phyloP scores from a whole-genome alignment of 495 filamentous ascomycete genomes.

The Neurospora intermedia region DNA sequence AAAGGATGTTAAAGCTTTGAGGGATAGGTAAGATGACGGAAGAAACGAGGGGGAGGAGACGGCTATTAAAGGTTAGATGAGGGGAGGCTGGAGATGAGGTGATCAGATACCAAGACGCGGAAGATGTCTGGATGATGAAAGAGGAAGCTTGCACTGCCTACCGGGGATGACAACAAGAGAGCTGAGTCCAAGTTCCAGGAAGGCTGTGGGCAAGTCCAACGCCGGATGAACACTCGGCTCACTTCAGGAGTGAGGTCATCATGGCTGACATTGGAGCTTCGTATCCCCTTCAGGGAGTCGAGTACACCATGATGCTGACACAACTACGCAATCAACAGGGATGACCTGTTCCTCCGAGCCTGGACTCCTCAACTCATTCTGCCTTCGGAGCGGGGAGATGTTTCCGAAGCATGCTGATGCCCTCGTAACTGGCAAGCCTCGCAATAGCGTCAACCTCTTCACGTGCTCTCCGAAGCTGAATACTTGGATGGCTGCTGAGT shows the following conservation, averaged over 20 bases:
- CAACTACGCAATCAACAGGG: not conserved
- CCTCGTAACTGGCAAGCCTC: not conserved
- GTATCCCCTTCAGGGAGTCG: not conserved
- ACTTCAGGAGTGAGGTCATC: not conserved
- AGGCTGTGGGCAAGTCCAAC: not conserved
- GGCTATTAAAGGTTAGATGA: not conserved
- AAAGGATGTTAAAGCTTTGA: not conserved
- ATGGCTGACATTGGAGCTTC: not conserved
- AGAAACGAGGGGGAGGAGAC: not conserved
- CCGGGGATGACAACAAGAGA: not conserved
- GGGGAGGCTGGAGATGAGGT: not conserved
- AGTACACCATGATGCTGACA: not conserved
- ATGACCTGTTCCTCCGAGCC: not conserved
- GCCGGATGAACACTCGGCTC: not conserved
- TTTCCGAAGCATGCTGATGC: not conserved
- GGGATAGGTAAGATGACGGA: not conserved
- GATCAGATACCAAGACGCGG: not conserved
- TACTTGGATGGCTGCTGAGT: not conserved
- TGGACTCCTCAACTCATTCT: not conserved
- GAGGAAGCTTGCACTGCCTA: not conserved
- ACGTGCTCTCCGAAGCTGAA: not conserved
- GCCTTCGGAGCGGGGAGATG: not conserved
- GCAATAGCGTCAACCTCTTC: not conserved
- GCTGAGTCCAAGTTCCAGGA: not conserved
- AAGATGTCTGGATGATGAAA: not conserved